Percentiles rank a stretch among this genome's conserved stretches.
These are phyloP conservation scores for Neurospora sp. DNA, from an alignment of 495 filamentous ascomycete species.

Conservation along the genomic window DNA sequence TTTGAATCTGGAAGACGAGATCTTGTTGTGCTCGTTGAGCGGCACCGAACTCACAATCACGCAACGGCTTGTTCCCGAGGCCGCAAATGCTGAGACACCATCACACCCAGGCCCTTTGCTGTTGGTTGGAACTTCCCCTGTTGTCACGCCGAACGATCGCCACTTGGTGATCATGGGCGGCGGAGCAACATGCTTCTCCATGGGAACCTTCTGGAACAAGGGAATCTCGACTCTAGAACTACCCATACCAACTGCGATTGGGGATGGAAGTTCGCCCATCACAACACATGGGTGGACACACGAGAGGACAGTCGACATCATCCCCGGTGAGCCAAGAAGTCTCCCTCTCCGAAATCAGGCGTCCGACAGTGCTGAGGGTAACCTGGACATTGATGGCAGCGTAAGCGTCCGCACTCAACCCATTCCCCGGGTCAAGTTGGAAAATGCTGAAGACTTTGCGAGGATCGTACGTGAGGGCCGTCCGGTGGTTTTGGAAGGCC, in stretches of 20 bases:
- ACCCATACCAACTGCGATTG: neutral
- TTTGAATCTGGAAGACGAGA: conserved; percentile 21
- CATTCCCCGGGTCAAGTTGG: conserved; percentile 42
- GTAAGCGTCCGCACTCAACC: conserved; percentile 7
- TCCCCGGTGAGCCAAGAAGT: conserved; percentile 6
- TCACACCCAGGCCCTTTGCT: conserved; percentile 39
- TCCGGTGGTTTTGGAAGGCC: conserved; percentile 55
- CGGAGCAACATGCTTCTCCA: conserved; percentile 82
- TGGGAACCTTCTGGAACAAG: conserved; percentile 37
- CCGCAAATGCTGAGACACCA: neutral
- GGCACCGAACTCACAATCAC: conserved; percentile 4
- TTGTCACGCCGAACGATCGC: conserved; percentile 17
- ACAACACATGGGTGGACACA: conserved; percentile 8
- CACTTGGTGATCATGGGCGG: conserved; percentile 59
- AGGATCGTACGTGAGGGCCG: conserved; percentile 45
- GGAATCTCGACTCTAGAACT: conserved; percentile 14
- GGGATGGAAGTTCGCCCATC: no score
- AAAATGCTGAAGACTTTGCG: conserved; percentile 40
- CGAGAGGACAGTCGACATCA: conserved; percentile 19
- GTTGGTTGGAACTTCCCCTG: conserved; percentile 51
- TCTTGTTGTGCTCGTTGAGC: conserved; percentile 13
- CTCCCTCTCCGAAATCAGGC: neutral
- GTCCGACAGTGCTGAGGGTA: neutral
- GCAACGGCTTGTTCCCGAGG: neutral
- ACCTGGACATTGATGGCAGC: neutral